Base-by-base conservation (phyloP, 352 stramenopile species). In the Phytophthora cryptogea region DNA sequence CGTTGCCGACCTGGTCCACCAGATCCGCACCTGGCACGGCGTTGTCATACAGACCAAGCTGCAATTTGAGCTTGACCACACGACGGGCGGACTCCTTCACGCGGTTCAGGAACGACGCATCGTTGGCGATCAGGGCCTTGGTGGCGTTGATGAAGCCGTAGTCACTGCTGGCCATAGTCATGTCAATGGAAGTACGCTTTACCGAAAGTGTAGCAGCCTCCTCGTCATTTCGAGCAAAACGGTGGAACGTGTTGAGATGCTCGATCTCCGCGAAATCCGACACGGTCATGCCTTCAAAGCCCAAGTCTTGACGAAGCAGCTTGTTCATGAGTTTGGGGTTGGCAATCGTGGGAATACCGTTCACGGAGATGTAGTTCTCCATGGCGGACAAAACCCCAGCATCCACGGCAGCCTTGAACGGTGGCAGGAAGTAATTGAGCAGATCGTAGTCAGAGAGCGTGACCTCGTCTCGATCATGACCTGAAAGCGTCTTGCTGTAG, bases 291-390 rank as follows among this genome's bases (percentile, higher is more conserved):
- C 89, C 88, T 10, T 92, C 54, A 49, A 96, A 97, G 8, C 63
- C 68, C 56, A 97, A 51, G 39, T 95, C 68, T 5, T 83, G 53
- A 28, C 91, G 76, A 6, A 97, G 58, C 33, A 97, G 49, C n/a
- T 85, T 75, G 17, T 82, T 63, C 28, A 97, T 72, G 37, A 91
- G 76, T 42, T 90, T 80, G 4, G 70, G 57, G 44, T 91, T 97
- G 10, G 76, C 78, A 9, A 95, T 84, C 8, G 96, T 87, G 0
- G 93, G 93, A 14, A 97, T 83, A 16, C 89, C 89, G 45, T 96
- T 96, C 40, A 96, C 57, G 42, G 95, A 92, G 39, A 89, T 95
- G 76, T 98, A 98, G 51, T 67, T 93, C 64, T 97, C 91, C 94
- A 98, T 98, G 1, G 92, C 78, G 0, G 90, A 92, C 53, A 92